Evolutionary conservation across 371 early-diverging fungal species (phyloP).

Genomic region (Apophysomyces sp.): DNA sequence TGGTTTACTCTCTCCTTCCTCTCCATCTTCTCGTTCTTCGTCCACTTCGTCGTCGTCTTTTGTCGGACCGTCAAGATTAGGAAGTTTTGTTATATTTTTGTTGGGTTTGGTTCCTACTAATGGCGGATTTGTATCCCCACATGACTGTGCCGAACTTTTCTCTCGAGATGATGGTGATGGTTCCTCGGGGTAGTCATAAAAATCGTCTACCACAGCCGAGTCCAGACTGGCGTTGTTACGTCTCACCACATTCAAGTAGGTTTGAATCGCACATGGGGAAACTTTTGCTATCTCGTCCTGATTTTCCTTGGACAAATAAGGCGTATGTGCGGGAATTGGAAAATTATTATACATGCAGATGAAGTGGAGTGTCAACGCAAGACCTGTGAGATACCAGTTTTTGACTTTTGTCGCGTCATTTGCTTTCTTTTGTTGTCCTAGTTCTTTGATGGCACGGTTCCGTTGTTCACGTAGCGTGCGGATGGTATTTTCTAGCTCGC

Average conservation of each 20-base stretch:
- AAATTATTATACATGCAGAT: slow-evolving; percentile 26
- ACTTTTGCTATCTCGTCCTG: slow-evolving; percentile 18
- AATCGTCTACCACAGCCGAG: slow-evolving; percentile 11
- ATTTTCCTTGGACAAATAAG: slow-evolving; percentile 19
- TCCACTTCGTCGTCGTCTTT: no score
- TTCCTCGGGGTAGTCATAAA: no score
- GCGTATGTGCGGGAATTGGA: slow-evolving; percentile 20
- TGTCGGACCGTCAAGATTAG: no score
- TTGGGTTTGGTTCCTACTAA: no score
- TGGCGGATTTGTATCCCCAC: no score
- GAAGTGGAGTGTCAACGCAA: slow-evolving; percentile 43
- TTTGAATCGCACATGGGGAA: slow-evolving; percentile 21
- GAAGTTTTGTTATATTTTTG: no score
- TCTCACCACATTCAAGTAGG: slow-evolving; percentile 22
- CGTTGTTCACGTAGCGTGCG: slow-evolving; percentile 62
- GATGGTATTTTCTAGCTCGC: slow-evolving; percentile 65
- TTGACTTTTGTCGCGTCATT: slow-evolving; percentile 59
- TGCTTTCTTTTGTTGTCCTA: slow-evolving; percentile 50
- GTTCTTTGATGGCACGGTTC: slow-evolving; percentile 46
- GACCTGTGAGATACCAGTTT: slow-evolving; percentile 60
- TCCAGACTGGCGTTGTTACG: slow-evolving; percentile 20
- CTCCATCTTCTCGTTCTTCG: no score
- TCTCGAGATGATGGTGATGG: no score
- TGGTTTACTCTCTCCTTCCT: no score
- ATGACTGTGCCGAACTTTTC: no score